These are phyloP conservation scores for Phyllosticta citrichinensis DNA, from an alignment of 2,329 filamentous ascomycete genomes.

Conservation along the genomic window DNA sequence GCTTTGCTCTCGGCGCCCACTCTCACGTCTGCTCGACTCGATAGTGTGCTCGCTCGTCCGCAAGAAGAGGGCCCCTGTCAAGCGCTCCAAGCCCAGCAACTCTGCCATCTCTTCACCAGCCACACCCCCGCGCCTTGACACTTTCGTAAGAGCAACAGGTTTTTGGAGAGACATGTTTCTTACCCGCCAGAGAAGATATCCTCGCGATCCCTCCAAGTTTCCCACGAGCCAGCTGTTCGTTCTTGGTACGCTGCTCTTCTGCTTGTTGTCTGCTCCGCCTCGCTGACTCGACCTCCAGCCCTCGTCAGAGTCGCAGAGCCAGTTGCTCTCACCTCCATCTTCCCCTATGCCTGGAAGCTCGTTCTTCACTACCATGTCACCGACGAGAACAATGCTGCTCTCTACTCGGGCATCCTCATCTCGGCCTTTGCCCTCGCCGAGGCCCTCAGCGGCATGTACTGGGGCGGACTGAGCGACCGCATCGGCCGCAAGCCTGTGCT, in stretches of 20 bases:
- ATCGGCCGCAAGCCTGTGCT: slow-evolving; percentile 32
- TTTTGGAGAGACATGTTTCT: slow-evolving; percentile 46
- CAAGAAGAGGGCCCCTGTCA: neutral
- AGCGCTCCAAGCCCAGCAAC: neutral
- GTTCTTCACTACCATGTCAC: slow-evolving; percentile 27
- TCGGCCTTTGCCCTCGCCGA: slow-evolving; percentile 87
- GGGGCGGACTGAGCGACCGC: slow-evolving; percentile 30
- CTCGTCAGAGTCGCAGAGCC: slow-evolving; percentile 89
- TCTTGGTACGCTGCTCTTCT: slow-evolving; percentile 51
- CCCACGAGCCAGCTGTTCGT: slow-evolving; percentile 75
- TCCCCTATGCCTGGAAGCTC: slow-evolving; percentile 56
- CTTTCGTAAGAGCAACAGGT: slow-evolving; percentile 43
- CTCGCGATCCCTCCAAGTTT: slow-evolving; percentile 61
- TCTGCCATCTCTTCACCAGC: neutral
- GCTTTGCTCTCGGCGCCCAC: neutral
- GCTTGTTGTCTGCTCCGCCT: neutral
- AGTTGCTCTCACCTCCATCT: slow-evolving; percentile 87
- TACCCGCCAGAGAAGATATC: slow-evolving; percentile 46
- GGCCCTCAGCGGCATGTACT: slow-evolving; percentile 67
- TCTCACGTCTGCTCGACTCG: neutral
- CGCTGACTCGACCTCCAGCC: slow-evolving; percentile 41
- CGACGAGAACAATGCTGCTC: slow-evolving; percentile 48
- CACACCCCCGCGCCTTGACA: slow-evolving; percentile 14
- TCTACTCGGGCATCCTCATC: slow-evolving; percentile 73
- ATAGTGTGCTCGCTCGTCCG: neutral